A percentile compares a stretch with the other conserved stretches of the same genome.
These are phyloP conservation scores for Astrephomene gubernaculifera DNA, from an alignment of 139 green algal species.

Conservation along the genomic window DNA sequence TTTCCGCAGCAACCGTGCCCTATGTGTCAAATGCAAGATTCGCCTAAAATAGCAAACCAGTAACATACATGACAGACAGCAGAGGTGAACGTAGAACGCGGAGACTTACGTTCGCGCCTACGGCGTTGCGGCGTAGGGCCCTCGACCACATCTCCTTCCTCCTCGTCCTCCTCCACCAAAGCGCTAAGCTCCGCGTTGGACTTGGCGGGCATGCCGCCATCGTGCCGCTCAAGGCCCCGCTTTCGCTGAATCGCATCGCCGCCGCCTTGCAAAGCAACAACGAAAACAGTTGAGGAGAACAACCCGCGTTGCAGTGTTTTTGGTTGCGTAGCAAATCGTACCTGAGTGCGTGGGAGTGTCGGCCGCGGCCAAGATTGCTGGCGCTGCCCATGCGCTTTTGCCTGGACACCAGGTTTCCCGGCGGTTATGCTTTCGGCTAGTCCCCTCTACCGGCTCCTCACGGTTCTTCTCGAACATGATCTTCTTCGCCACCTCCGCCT, in stretches of 20 bases:
- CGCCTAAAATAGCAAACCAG: too few relatives aligned
- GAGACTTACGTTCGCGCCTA: slow-evolving; percentile 42
- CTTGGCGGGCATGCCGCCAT: slow-evolving; percentile 11
- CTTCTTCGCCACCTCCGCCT: slow-evolving; percentile 69
- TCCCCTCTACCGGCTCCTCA: slow-evolving; percentile 3
- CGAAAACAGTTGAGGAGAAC: too few relatives aligned
- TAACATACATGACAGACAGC: too few relatives aligned
- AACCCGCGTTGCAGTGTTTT: too few relatives aligned
- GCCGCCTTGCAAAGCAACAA: too few relatives aligned
- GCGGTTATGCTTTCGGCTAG: slow-evolving; percentile 44
- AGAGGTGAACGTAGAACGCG: too few relatives aligned
- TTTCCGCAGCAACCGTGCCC: too few relatives aligned
- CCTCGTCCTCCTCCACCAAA: slow-evolving; percentile 45
- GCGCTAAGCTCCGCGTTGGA: background rate
- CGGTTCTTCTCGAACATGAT: slow-evolving; percentile 63
- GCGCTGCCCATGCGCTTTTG: slow-evolving; percentile 58
- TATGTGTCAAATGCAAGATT: too few relatives aligned
- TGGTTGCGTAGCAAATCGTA: too few relatives aligned
- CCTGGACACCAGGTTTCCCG: slow-evolving; percentile 70
- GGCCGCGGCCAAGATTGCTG: background rate
- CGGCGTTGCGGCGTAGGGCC: slow-evolving; percentile 53
- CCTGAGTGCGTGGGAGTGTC: slow-evolving; percentile 5
- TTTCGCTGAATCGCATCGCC: slow-evolving; percentile 22
- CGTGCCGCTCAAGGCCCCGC: slow-evolving; percentile 34
- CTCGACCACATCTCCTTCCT: slow-evolving; percentile 21